phyloP scores from a whole-genome alignment of 192 early-diverging fungal genomes.

The Chytriomyces sp. region DNA sequence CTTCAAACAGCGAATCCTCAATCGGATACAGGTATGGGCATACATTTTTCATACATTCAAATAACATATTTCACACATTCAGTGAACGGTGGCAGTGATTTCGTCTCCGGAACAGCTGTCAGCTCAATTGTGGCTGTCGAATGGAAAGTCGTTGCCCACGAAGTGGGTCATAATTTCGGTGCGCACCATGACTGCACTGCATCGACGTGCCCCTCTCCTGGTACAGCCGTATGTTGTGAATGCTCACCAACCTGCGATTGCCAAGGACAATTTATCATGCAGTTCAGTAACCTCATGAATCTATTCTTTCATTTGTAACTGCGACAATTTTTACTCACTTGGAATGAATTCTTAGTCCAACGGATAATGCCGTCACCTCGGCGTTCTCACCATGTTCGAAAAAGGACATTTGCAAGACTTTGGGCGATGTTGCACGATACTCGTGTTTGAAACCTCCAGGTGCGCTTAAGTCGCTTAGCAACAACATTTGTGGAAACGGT shows the following conservation, averaged over 20 bases:
- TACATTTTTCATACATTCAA: neutral
- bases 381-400: conserved; percentile 52
- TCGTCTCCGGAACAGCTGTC: conserved; percentile 82
- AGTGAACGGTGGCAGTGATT: conserved; percentile 45
- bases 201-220: conserved; percentile 58
- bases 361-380: conserved; percentile 48
- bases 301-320: neutral
- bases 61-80: neutral
- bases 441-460: conserved; percentile 43
- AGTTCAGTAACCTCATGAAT: conserved; percentile 26
- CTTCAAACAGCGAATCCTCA: conserved; percentile 55
- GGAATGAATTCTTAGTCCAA: conserved; percentile 50
- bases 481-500: conserved; percentile 92
- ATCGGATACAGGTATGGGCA: neutral
- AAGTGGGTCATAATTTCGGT: conserved; percentile 84
- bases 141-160: conserved; percentile 96
- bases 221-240: conserved; percentile 67
- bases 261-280: conserved; percentile 49
- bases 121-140: conserved; percentile 82
- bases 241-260: conserved; percentile 64
- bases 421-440: conserved; percentile 17
- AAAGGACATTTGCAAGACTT: conserved; percentile 25
- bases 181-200: conserved; percentile 87
- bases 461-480: conserved; percentile 36
- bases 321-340: neutral